Base-by-base conservation (phyloP, 495 filamentous ascomycete species). In the Daldinia concentrica region DNA sequence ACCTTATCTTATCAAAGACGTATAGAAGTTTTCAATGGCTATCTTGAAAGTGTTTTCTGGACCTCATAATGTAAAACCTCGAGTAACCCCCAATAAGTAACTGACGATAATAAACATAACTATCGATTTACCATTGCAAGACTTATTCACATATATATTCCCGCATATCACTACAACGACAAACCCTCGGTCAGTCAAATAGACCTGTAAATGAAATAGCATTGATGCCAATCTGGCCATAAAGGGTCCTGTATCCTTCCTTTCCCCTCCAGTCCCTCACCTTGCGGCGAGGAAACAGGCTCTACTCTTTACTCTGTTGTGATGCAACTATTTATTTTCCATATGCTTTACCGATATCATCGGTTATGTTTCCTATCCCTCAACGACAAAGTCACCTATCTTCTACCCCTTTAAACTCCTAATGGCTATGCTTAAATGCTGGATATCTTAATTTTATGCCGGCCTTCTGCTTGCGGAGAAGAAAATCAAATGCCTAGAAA, bases 391-490 rank as follows among this genome's bases (percentile, higher is more conserved):
- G 22, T 22, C 43, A 48, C 43, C 43, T 48, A 48, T 59, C 36
- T 63, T 51, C 39, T 45, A 36, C 50, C 27, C 51, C 55, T 36
- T 58, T 43, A 51, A 72, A 72, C 70, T 65, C 70, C 70, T 43
- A 59, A 30, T 15, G 54, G 64, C 56, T 68, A 72, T 68, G 70
- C 69, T 64, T 64, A 61, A 59, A 72, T 72, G 64, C 64, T 57
- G 70, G 60, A 72, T 72, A 68, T 72, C 70, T 62, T 54, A 39
- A 29, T 60, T 51, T 64, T 54, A 39, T 64, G 60, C 64, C 60
- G 30, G 48, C 43, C 59, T 58, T 55, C 22, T 45, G 60, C 32
- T 59, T 24, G 50, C 22, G 29, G 22, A 52, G 24, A n/a, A 45
- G 8, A 27, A 29, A 64, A 34, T 64, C 36, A 65, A 73, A 73